Conservation (phyloP, 768 basidiomycete species). For the Podaxis pistillaris region DNA sequence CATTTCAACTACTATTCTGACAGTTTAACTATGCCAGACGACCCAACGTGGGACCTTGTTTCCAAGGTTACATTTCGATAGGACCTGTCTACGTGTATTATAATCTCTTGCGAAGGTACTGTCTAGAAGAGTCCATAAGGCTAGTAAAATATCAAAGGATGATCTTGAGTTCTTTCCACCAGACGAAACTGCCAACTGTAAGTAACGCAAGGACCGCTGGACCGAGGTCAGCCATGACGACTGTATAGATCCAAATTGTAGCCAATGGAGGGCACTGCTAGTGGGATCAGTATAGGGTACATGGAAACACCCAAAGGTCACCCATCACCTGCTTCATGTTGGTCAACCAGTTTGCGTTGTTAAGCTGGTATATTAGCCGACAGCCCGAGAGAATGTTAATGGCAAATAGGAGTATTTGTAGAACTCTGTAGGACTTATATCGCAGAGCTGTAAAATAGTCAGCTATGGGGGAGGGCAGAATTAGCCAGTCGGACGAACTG, state of each 20-base stretch:
- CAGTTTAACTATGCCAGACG: background rate
- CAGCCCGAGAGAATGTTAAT: constrained; percentile 57
- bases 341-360: constrained; percentile 63
- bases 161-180: constrained; percentile 61
- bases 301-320: background rate
- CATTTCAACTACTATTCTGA: background rate
- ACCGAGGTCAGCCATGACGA: constrained; percentile 66
- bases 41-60: background rate
- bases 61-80: background rate
- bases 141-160: constrained; percentile 23
- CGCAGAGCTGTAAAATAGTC: constrained; percentile 48
- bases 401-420: constrained; percentile 59
- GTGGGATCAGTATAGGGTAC: background rate
- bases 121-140: background rate
- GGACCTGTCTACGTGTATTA: background rate
- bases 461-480: background rate
- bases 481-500: constrained; percentile 40
- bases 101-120: background rate
- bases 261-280: constrained; percentile 71
- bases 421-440: constrained; percentile 52
- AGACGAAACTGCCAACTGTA: constrained; percentile 53
- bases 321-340: constrained; percentile 70
- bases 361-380: constrained; percentile 70
- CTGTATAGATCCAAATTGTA: constrained; percentile 75
- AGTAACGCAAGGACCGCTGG: constrained; percentile 58